Conservation (phyloP, 2,329 filamentous ascomycete genomes). For the Didymella arachidicola region DNA sequence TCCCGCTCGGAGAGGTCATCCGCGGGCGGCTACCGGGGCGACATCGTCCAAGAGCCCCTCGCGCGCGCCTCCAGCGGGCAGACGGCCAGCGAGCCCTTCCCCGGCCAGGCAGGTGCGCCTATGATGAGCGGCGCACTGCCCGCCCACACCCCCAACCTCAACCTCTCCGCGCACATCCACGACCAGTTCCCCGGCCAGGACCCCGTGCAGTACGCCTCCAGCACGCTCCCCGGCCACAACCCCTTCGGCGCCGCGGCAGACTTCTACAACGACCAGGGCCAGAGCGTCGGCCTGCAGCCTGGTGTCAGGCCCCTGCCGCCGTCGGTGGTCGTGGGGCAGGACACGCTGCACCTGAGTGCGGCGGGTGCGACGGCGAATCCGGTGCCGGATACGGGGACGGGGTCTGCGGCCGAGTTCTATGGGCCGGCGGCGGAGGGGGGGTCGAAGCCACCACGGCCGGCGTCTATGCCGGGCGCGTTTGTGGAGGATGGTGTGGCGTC, state of each 20-base stretch:
- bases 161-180: conserved; percentile 57
- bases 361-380: conserved; percentile 61
- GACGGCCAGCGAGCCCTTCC: conserved; percentile 42
- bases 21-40: conserved; percentile 41
- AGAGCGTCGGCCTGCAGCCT: conserved; percentile 66
- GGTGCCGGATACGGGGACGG: conserved; percentile 66
- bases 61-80: background rate
- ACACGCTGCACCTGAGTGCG: conserved; percentile 63
- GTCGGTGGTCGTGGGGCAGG: conserved; percentile 61
- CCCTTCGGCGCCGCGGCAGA: conserved; percentile 65
- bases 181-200: conserved; percentile 68
- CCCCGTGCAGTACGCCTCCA: conserved; percentile 54
- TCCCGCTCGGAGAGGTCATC: conserved; percentile 41
- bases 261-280: conserved; percentile 69
- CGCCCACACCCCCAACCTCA: conserved; percentile 17
- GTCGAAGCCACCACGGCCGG: conserved; percentile 48
- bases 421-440: conserved; percentile 23
- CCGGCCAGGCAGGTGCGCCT: conserved; percentile 45
- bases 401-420: conserved; percentile 67
- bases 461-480: conserved; percentile 49
- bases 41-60: conserved; percentile 45
- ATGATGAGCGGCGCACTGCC: conserved; percentile 48
- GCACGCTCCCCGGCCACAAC: conserved; percentile 53
- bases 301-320: conserved; percentile 64
- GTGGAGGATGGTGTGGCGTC: conserved; percentile 42